A percentile compares a stretch with the other conserved stretches of the same genome.
Conservation (phyloP, 2,329 filamentous ascomycete genomes). For the Microcyclospora tardicrescens region DNA sequence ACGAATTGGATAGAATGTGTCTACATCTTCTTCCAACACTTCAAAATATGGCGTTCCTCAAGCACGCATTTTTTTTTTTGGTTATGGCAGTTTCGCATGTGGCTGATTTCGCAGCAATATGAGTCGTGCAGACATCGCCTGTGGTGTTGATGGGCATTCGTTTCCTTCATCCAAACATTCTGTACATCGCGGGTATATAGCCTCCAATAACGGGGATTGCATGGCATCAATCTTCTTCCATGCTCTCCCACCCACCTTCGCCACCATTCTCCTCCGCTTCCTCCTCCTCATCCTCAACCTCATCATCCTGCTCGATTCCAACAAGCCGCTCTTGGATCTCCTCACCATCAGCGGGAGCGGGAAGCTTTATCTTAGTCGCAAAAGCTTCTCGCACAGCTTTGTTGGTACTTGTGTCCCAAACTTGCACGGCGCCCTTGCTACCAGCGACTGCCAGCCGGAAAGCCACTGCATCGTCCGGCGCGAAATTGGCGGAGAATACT, state of each 20-base stretch:
- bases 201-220: no score
- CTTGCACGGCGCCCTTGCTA: conserved; percentile 80
- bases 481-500: conserved; percentile 84
- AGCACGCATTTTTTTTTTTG: no score
- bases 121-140: no score
- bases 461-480: conserved; percentile 76
- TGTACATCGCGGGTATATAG: no score
- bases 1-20: no score
- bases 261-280: conserved; percentile 33
- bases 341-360: conserved; percentile 39
- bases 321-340: conserved; percentile 60
- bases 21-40: no score
- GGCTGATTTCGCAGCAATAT: no score
- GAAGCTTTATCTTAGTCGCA: conserved; percentile 51
- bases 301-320: conserved; percentile 52
- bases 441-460: conserved; percentile 89
- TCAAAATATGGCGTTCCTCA: no score
- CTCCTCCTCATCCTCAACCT: conserved; percentile 46
- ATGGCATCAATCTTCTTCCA: conserved; percentile 20
- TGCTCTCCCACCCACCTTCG: conserved; percentile 24
- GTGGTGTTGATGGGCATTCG: no score
- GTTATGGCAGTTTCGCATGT: no score
- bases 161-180: no score
- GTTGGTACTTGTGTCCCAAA: conserved; percentile 97
- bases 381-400: conserved; percentile 73